phyloP scores from a whole-genome alignment of 2,329 filamentous ascomycete species.

The Diaporthe citri region DNA sequence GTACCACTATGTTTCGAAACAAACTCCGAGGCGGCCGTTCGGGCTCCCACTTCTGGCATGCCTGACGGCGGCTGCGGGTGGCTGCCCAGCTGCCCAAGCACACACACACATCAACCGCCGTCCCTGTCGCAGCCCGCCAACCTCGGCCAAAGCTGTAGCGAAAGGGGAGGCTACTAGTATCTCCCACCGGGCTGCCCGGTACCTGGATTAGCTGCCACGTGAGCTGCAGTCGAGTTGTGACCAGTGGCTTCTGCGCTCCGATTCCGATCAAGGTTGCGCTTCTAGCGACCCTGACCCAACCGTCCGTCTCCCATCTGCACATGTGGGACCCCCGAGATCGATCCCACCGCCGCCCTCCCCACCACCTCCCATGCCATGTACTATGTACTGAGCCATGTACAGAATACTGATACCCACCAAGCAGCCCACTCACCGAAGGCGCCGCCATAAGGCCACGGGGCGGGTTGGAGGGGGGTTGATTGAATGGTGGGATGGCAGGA shows the following conservation, averaged over 20 bases:
- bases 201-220: constrained; percentile 9
- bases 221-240: constrained; percentile 29
- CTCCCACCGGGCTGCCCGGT: constrained; percentile 19
- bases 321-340: constrained; percentile 28
- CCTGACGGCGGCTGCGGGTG: constrained; percentile 1
- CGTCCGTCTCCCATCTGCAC: constrained; percentile 10
- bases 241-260: constrained; percentile 16
- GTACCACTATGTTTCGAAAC: constrained; percentile 22
- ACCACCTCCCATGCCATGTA: background rate
- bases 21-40: constrained; percentile 15
- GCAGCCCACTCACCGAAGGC: background rate
- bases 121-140: constrained; percentile 2
- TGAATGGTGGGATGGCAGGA: background rate
- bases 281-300: constrained; percentile 20
- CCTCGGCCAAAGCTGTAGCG: constrained; percentile 16
- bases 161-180: background rate
- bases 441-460: background rate
- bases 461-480: background rate
- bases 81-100: background rate
- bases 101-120: background rate
- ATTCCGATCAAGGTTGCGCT: constrained; percentile 27
- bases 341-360: constrained; percentile 16
- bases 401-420: constrained; percentile 9
- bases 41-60: constrained; percentile 12
- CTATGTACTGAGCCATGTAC: background rate